Evolutionary conservation across 2,329 filamentous ascomycete genomes (phyloP).

Genomic region (Talaromyces sp.): DNA sequence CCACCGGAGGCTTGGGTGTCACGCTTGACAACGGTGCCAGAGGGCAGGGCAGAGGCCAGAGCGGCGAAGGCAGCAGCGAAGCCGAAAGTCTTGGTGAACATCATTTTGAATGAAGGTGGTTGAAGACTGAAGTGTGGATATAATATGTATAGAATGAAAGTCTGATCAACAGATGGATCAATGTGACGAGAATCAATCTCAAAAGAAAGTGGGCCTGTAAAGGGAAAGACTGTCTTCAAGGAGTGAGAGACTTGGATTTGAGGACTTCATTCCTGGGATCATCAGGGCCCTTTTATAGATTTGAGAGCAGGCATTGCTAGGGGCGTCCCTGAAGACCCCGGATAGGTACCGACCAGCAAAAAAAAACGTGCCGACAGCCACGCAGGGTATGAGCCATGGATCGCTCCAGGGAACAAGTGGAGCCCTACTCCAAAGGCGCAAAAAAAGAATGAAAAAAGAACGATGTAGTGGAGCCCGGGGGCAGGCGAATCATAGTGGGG

Average conservation of each 20-base stretch:
- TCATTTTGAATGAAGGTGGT: conserved; percentile 29
- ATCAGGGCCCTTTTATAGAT: conserved; percentile 26
- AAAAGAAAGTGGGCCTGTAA: conserved; percentile 15
- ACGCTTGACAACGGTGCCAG: conserved; percentile 29
- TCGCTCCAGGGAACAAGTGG: conserved; percentile 15
- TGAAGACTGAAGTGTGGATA: conserved; percentile 8
- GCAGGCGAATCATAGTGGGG: conserved; percentile 16
- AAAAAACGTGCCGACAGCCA: conserved; percentile 21
- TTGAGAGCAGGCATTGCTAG: conserved; percentile 4
- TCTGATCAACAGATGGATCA: conserved; percentile 30
- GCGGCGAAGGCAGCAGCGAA: conserved; percentile 36
- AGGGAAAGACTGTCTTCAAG: conserved; percentile 5
- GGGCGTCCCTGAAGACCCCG: conserved; percentile 10
- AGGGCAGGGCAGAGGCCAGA: conserved; percentile 35
- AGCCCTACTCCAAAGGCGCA: conserved; percentile 13
- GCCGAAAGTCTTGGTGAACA: conserved; percentile 42
- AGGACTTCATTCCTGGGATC: conserved; percentile 6
- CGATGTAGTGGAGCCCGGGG: background rate
- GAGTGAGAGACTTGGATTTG: conserved; percentile 2
- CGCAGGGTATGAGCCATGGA: conserved; percentile 22
- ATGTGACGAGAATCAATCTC: conserved; percentile 30
- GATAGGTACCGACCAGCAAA: conserved; percentile 19
- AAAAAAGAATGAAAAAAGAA: conserved; percentile 15
- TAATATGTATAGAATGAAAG: conserved; percentile 7
- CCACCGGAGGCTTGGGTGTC: conserved; percentile 26